phyloP scores from a whole-genome alignment of 331 rosid species.

The Stylosanthes scabra region DNA sequence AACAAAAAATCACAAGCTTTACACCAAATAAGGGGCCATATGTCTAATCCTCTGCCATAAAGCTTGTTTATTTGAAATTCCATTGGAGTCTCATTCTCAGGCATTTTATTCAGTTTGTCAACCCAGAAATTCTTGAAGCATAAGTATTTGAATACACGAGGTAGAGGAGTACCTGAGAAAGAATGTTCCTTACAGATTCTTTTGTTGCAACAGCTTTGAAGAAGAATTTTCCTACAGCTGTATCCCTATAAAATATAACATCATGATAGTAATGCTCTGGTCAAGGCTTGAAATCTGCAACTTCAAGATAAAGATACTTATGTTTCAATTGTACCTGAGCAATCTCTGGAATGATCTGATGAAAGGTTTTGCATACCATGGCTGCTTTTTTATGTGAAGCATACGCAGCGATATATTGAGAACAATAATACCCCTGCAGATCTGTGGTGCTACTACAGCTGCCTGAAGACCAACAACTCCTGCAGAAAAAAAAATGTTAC shows the following conservation, averaged over 20 bases:
- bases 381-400: constrained; percentile 97
- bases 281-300: constrained; percentile 31
- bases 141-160: constrained; percentile 9
- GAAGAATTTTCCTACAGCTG: constrained; percentile 74
- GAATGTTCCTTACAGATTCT: constrained; percentile 78
- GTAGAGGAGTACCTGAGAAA: constrained; percentile 72
- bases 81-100: constrained; percentile 7
- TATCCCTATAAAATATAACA: constrained; percentile 67
- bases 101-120: constrained; percentile 28
- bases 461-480: constrained; percentile 99
- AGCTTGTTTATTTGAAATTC: too few species aligned
- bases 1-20: too few species aligned
- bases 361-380: constrained; percentile 89
- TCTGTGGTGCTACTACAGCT: constrained; percentile 70
- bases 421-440: constrained; percentile 80
- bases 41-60: too few species aligned
- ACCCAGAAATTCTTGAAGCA: constrained; percentile 21
- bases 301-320: constrained; percentile 30
- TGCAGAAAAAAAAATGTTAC: constrained; percentile 38
- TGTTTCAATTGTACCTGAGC: constrained; percentile 65
- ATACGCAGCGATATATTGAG: constrained; percentile 86
- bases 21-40: too few species aligned
- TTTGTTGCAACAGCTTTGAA: constrained; percentile 75
- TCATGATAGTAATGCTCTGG: constrained; percentile 26
- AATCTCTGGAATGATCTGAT: constrained; percentile 85